Percentiles rank a stretch among this genome's conserved stretches.
These are phyloP conservation scores for Paraconiothyrium brasiliense DNA, from an alignment of 2,329 filamentous ascomycete genomes.

Conservation along the genomic window DNA sequence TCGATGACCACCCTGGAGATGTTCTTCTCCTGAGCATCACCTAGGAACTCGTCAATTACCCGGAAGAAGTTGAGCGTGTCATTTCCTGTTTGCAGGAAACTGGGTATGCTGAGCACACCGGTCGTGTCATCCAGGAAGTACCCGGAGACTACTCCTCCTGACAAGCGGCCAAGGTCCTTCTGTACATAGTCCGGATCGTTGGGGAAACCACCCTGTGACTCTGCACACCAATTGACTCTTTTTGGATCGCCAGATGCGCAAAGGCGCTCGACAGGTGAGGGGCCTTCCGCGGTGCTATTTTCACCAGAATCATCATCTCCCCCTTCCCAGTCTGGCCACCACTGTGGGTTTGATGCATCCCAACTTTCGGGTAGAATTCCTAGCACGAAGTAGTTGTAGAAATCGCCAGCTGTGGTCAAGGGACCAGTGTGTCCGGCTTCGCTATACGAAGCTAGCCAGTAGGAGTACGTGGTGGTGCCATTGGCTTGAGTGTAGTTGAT, in stretches of 20 bases:
- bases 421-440: slow-evolving; percentile 34
- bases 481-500: slow-evolving; percentile 36
- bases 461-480: slow-evolving; percentile 21
- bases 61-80: slow-evolving; percentile 33
- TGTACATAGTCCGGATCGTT: slow-evolving; percentile 34
- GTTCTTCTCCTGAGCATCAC: slow-evolving; percentile 47
- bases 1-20: slow-evolving; percentile 69
- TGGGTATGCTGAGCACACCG: slow-evolving; percentile 55
- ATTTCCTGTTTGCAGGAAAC: slow-evolving; percentile 40
- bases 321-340: slow-evolving; percentile 8
- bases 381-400: slow-evolving; percentile 57
- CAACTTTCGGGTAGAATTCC: slow-evolving; percentile 34
- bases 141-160: slow-evolving; percentile 46
- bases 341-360: slow-evolving; percentile 11
- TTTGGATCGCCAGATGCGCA: slow-evolving; percentile 4
- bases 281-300: background rate
- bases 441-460: slow-evolving; percentile 37
- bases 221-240: slow-evolving; percentile 26
- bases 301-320: slow-evolving; percentile 20
- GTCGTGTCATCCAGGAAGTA: slow-evolving; percentile 54
- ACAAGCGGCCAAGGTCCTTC: slow-evolving; percentile 25
- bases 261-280: background rate
- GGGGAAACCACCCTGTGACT: slow-evolving; percentile 34
- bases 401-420: slow-evolving; percentile 53
- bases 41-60: slow-evolving; percentile 53